phyloP scores from a whole-genome alignment of 176 grass and related monocot species.

The Eleusine indica region DNA sequence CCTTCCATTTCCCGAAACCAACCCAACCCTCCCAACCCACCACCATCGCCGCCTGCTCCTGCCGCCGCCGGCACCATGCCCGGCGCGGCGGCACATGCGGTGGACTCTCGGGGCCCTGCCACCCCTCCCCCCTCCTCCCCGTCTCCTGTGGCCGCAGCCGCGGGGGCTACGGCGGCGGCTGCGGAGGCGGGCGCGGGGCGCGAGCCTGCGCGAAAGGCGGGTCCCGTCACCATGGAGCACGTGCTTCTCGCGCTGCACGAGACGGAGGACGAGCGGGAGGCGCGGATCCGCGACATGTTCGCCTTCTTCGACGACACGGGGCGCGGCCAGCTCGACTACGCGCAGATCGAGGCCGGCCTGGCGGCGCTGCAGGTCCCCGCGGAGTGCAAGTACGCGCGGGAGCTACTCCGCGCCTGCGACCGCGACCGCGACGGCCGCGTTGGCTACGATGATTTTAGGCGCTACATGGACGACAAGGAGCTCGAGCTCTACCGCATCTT shows the following conservation, averaged over 20 bases:
- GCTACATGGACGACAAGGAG: constrained; percentile 98
- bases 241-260: constrained; percentile 80
- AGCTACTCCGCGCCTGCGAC: constrained; percentile 89
- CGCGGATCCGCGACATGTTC: constrained; percentile 86
- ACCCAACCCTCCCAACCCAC: constrained; percentile 15
- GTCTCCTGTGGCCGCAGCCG: not conserved
- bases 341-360: constrained; percentile 90
- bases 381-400: constrained; percentile 88
- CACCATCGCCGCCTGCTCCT: constrained; percentile 7
- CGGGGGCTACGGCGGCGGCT: constrained; percentile 7
- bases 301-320: constrained; percentile 79
- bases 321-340: constrained; percentile 78
- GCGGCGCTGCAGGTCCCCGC: constrained; percentile 74
- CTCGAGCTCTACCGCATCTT: constrained; percentile 98
- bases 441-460: constrained; percentile 82
- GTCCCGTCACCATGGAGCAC: constrained; percentile 86
- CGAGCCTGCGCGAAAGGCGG: constrained; percentile 72
- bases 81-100: constrained; percentile 61
- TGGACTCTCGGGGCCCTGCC: constrained; percentile 30
- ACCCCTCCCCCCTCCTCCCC: not conserved
- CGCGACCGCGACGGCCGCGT: constrained; percentile 85
- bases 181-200: constrained; percentile 6
- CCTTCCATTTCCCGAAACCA: constrained; percentile 32
- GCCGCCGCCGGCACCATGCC: constrained; percentile 60
- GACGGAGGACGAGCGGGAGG: constrained; percentile 87